phyloP scores from a whole-genome alignment of 352 stramenopile species.

The Pythium rhizo-oryzae region DNA sequence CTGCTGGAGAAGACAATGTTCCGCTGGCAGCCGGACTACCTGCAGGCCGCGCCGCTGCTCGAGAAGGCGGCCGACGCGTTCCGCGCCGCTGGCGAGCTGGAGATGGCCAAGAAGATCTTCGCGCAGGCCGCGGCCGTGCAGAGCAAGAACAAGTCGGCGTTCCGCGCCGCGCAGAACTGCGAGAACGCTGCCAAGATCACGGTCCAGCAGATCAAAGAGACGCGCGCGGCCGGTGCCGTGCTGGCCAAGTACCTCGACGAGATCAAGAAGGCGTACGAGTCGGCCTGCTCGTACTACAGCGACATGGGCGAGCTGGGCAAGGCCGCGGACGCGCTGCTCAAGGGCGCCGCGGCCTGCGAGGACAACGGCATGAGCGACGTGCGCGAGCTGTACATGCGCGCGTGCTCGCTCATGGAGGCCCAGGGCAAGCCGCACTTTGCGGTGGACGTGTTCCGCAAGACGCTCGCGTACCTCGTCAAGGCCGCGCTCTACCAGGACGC shows the following conservation, averaged over 20 bases:
- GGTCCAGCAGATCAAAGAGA: conserved; percentile 69
- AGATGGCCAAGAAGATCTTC: conserved; percentile 62
- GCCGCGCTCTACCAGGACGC: conserved; percentile 47
- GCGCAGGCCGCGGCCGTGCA: conserved; percentile 60
- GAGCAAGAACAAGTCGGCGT: conserved; percentile 72
- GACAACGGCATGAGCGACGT: conserved; percentile 50
- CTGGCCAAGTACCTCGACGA: conserved; percentile 44
- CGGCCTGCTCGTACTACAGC: conserved; percentile 63
- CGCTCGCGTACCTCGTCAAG: conserved; percentile 73
- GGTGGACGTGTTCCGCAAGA: conserved; percentile 81
- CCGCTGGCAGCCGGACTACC: conserved; percentile 69
- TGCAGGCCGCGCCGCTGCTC: conserved; percentile 63
- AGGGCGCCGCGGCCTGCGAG: conserved; percentile 56
- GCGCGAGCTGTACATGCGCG: conserved; percentile 60
- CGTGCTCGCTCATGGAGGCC: conserved; percentile 75
- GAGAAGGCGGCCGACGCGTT: conserved; percentile 78
- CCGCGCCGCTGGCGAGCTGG: conserved; percentile 64
- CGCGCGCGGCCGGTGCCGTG: conserved; percentile 35
- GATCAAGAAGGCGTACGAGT: conserved; percentile 61
- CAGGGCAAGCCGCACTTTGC: conserved; percentile 86
- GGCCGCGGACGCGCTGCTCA: conserved; percentile 74
- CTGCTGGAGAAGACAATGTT: conserved; percentile 61
- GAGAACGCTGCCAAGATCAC: conserved; percentile 78
- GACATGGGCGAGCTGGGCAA: conserved; percentile 88
- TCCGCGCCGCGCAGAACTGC: conserved; percentile 72